Conservation (phyloP, 352 stramenopile genomes). For the Phytophthora sp. region DNA sequence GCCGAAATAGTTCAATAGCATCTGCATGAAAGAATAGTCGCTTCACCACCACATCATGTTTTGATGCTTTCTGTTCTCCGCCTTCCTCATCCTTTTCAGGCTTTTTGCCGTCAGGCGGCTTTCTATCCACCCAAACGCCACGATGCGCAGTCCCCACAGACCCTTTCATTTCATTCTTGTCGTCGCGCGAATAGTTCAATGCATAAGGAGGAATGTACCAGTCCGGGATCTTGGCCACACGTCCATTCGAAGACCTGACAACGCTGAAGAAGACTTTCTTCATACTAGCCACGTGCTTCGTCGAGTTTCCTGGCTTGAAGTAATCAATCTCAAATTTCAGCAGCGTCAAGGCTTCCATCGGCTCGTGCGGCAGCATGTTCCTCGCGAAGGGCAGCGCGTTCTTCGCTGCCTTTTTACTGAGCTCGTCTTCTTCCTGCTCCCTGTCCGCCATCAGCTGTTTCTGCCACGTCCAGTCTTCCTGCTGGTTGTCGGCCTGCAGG, state of each 20-base stretch:
- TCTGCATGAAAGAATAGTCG: constrained; percentile 20
- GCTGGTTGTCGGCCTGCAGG: neutral
- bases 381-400: constrained; percentile 20
- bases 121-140: constrained; percentile 24
- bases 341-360: constrained; percentile 29
- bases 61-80: neutral
- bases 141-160: constrained; percentile 15
- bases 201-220: constrained; percentile 27
- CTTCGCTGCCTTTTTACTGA: constrained; percentile 11
- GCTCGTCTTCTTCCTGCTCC: constrained; percentile 12
- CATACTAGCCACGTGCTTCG: constrained; percentile 19
- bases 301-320: constrained; percentile 10
- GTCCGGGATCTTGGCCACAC: constrained; percentile 16
- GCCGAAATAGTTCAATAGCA: constrained; percentile 28
- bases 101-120: constrained; percentile 11
- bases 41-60: constrained; percentile 24
- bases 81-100: neutral
- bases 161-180: constrained; percentile 5
- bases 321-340: constrained; percentile 32
- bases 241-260: constrained; percentile 25
- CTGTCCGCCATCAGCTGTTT: constrained; percentile 5
- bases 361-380: constrained; percentile 22
- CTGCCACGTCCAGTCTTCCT: constrained; percentile 6
- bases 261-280: constrained; percentile 30
- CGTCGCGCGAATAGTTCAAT: constrained; percentile 5